These are phyloP conservation scores for Aspergillus hancockii DNA, from an alignment of 495 filamentous ascomycete genomes.

Conservation along the genomic window DNA sequence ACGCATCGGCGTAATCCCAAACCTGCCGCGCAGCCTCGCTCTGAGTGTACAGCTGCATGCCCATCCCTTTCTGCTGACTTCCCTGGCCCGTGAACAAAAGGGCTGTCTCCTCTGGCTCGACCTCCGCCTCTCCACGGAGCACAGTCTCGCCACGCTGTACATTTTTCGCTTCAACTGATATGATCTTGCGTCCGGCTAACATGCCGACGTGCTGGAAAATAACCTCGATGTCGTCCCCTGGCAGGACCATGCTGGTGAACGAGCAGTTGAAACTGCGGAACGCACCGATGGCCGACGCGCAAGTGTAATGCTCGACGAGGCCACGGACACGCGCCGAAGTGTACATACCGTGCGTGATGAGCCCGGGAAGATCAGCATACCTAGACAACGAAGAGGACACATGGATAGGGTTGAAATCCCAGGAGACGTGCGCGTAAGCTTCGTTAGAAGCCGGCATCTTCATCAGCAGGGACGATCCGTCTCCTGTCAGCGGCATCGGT, in stretches of 20 bases:
- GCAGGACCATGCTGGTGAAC: constrained; percentile 95
- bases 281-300: constrained; percentile 97
- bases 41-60: constrained; percentile 95
- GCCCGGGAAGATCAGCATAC: constrained; percentile 92
- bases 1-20: constrained; percentile 95
- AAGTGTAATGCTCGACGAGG: constrained; percentile 90
- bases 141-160: constrained; percentile 95
- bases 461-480: constrained; percentile 58
- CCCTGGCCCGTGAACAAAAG: constrained; percentile 99
- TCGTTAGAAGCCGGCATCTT: constrained; percentile 73
- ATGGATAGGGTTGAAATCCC: constrained; percentile 98
- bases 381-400: constrained; percentile 92
- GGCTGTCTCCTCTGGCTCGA: constrained; percentile 92
- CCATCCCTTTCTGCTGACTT: constrained; percentile 98
- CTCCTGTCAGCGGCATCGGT: constrained; percentile 70
- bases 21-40: constrained; percentile 93
- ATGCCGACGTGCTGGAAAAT: constrained; percentile 95
- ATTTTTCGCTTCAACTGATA: constrained; percentile 82
- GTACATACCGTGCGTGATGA: constrained; percentile 99
- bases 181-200: constrained; percentile 96
- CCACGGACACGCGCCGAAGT: constrained; percentile 90
- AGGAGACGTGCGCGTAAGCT: constrained; percentile 94
- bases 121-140: constrained; percentile 91
- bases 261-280: constrained; percentile 94
- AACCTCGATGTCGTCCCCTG: constrained; percentile 90